phyloP scores from a whole-genome alignment of 768 basidiomycete species.

The Calocybe cyanea region DNA sequence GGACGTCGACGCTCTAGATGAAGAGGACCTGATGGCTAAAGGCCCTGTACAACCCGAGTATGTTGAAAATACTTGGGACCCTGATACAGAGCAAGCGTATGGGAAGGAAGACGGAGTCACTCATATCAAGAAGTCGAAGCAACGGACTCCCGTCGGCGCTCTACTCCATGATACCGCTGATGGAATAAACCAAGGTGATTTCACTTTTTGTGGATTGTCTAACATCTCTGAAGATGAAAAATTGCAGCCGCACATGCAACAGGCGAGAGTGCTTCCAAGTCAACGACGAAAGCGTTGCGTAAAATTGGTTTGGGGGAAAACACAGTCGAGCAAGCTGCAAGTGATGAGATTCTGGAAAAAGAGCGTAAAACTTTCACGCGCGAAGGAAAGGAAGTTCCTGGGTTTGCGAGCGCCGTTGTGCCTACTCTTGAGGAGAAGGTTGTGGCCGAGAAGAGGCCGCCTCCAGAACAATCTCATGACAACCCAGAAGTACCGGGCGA shows the following conservation, averaged over 20 bases:
- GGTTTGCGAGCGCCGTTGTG: conserved; percentile 59
- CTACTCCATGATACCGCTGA: conserved; percentile 34
- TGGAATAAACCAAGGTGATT: conserved; percentile 48
- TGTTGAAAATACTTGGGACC: conserved; percentile 67
- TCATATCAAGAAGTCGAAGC: conserved; percentile 34
- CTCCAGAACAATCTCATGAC: conserved; percentile 23
- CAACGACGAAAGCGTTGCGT: conserved; percentile 32
- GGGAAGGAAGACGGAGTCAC: conserved; percentile 41
- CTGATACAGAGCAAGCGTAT: conserved; percentile 60
- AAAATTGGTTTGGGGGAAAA: conserved; percentile 42
- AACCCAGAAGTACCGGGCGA: conserved; percentile 5
- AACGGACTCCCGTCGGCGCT: conserved; percentile 27
- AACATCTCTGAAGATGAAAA: no score
- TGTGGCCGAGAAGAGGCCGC: conserved; percentile 45
- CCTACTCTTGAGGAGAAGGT: conserved; percentile 71
- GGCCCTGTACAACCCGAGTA: conserved; percentile 47
- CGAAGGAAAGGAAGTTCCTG: conserved; percentile 47
- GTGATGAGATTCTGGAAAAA: conserved; percentile 38
- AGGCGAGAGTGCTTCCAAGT: conserved; percentile 33
- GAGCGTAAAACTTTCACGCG: conserved; percentile 51
- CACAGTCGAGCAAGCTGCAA: conserved; percentile 32
- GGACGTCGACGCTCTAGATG: conserved; percentile 85
- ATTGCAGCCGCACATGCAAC: conserved; percentile 36
- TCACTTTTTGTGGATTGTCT: conserved; percentile 3
- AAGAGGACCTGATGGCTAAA: conserved; percentile 62